These are phyloP conservation scores for Chalara sp. DNA, from an alignment of 2,329 filamentous ascomycete species.

Conservation along the genomic window DNA sequence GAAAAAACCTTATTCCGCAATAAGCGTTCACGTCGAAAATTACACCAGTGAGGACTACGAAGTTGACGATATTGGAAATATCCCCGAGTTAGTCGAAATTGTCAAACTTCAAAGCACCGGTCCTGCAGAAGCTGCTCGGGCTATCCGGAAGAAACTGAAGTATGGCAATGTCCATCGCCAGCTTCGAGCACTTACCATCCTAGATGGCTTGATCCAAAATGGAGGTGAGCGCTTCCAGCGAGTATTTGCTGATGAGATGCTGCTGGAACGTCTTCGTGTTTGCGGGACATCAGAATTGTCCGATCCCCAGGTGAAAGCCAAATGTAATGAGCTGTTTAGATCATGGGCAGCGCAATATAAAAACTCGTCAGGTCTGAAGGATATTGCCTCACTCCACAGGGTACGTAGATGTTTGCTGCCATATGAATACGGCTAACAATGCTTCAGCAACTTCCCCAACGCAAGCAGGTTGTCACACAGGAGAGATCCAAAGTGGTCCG, in stretches of 20 bases:
- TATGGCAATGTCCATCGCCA: conserved; percentile 94
- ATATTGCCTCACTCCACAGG: conserved; percentile 72
- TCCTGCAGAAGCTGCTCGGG: conserved; percentile 81
- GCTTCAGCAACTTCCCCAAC: conserved; percentile 50
- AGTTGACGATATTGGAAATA: conserved; percentile 84
- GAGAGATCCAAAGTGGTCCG: conserved; percentile 76
- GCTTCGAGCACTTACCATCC: conserved; percentile 76
- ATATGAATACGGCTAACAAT: conserved; percentile 7
- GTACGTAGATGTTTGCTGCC: conserved; percentile 26
- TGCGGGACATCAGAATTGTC: conserved; percentile 80
- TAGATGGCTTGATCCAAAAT: conserved; percentile 93
- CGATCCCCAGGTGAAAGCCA: conserved; percentile 78
- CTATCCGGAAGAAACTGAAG: conserved; percentile 96
- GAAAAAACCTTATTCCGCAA: conserved; percentile 87
- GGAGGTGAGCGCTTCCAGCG: conserved; percentile 82
- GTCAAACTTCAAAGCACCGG: conserved; percentile 84
- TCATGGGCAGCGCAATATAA: conserved; percentile 84
- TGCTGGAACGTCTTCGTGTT: conserved; percentile 85
- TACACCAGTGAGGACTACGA: conserved; percentile 85
- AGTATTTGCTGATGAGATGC: conserved; percentile 80
- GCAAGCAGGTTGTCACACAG: conserved; percentile 67
- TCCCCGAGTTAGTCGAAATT: conserved; percentile 90
- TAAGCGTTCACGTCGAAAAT: conserved; percentile 87
- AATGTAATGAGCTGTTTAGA: conserved; percentile 79
- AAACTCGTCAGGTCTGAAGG: conserved; percentile 69